phyloP scores from a whole-genome alignment of 2,329 filamentous ascomycete species.

The Fusarium lateritium region DNA sequence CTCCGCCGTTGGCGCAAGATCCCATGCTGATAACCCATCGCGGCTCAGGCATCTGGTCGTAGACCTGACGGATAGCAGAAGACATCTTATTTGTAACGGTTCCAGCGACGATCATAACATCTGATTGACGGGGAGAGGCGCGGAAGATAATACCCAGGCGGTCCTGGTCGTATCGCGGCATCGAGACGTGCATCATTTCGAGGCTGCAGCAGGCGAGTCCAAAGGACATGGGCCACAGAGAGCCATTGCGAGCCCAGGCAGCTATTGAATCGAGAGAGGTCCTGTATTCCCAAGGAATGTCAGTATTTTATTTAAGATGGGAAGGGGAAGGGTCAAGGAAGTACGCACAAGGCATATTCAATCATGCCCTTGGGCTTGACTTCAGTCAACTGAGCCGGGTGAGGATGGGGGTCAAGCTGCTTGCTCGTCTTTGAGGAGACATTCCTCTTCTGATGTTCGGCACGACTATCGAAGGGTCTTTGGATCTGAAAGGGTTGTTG shows the following conservation, averaged over 20 bases:
- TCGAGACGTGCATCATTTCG: constrained; percentile 76
- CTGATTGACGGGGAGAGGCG: constrained; percentile 74
- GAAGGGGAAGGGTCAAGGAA: rapidly evolving
- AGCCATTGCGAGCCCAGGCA: constrained; percentile 72
- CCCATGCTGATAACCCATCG: constrained; percentile 78
- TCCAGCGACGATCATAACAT: constrained; percentile 77
- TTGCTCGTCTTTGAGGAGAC: not conserved
- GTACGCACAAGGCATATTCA: constrained; percentile 35
- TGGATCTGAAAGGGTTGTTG: not conserved
- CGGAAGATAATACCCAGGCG: constrained; percentile 77
- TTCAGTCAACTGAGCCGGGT: constrained; percentile 15
- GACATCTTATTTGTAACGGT: constrained; percentile 80
- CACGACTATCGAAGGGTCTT: too few species aligned
- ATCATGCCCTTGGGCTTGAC: constrained; percentile 28
- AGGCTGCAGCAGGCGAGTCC: constrained; percentile 74
- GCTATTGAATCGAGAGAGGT: constrained; percentile 68
- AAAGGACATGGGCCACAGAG: constrained; percentile 73
- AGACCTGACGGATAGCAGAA: constrained; percentile 73
- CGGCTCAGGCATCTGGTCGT: constrained; percentile 78
- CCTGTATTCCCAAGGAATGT: constrained; percentile 46
- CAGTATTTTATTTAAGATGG: rapidly evolving
- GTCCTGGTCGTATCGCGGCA: constrained; percentile 75
- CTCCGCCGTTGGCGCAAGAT: constrained; percentile 79
- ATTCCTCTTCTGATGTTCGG: not conserved
- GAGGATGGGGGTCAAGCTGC: not conserved